Conservation (phyloP, 371 early-diverging fungal species). For the Syncephalastrum racemosum region DNA sequence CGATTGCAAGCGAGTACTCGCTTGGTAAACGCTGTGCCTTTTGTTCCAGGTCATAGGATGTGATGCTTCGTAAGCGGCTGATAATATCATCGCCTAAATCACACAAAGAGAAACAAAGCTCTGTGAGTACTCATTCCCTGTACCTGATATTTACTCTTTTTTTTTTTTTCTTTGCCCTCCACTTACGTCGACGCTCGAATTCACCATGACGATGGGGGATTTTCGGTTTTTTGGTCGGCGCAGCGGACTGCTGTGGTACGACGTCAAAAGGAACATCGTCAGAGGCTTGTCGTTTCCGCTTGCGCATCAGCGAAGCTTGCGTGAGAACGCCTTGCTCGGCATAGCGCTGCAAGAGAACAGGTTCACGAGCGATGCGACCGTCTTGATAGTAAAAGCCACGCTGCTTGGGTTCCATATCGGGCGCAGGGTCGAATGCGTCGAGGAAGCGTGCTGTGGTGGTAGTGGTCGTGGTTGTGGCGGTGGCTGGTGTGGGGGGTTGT, state of each 20-base stretch:
- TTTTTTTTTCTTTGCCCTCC: background rate
- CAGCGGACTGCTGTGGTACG: conserved; percentile 14
- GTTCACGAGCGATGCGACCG: conserved; percentile 42
- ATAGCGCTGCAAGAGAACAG: conserved; percentile 38
- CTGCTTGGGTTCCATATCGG: conserved; percentile 40
- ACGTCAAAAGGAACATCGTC: conserved; percentile 13
- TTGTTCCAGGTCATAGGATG: conserved; percentile 41
- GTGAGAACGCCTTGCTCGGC: conserved; percentile 48
- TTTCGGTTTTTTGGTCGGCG: conserved; percentile 41
- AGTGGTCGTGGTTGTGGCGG: background rate
- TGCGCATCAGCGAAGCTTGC: conserved; percentile 44
- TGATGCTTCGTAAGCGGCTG: conserved; percentile 36
- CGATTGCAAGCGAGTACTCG: conserved; percentile 39
- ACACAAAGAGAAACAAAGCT: background rate
- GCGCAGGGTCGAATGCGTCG: background rate
- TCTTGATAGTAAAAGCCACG: conserved; percentile 50
- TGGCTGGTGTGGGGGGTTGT: conserved; percentile 1
- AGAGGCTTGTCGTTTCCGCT: conserved; percentile 36
- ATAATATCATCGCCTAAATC: conserved; percentile 49
- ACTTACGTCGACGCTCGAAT: conserved; percentile 52
- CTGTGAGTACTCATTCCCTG: background rate
- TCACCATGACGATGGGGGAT: conserved; percentile 53
- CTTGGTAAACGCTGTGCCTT: conserved; percentile 35
- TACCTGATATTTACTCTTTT: background rate
- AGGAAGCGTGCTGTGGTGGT: background rate